Percentiles rank a stretch among this genome's conserved stretches.
Conservation (phyloP, 805 yeast species). For the Saturnispora dispora region DNA sequence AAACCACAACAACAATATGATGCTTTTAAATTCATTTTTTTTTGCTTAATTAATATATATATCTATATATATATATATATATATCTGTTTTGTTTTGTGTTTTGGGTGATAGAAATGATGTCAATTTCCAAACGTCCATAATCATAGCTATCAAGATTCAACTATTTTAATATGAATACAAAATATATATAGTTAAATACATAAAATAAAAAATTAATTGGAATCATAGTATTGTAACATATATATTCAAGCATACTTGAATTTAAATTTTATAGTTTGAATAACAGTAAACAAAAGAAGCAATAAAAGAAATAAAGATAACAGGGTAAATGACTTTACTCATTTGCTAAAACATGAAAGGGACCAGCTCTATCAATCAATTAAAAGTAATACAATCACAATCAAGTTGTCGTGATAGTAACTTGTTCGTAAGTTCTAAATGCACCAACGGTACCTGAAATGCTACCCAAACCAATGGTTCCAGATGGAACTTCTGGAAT, state of each 20-base stretch:
- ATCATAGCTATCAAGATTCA: constrained; percentile 4
- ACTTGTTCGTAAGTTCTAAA: constrained; percentile 34
- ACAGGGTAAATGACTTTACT: background rate
- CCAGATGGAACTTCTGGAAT: constrained; percentile 49
- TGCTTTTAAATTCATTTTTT: background rate
- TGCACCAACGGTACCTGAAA: constrained; percentile 59
- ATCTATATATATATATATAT: background rate
- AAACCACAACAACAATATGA: background rate
- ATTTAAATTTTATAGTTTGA: background rate
- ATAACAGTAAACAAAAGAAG: background rate
- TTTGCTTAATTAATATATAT: constrained; percentile 1
- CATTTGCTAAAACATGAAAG: background rate
- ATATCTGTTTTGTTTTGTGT: background rate
- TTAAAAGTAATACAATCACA: background rate
- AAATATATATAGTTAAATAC: background rate
- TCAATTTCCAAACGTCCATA: background rate
- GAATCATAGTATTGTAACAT: background rate
- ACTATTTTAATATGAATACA: background rate
- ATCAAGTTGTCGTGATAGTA: constrained; percentile 27
- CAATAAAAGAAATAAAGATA: background rate
- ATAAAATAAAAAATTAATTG: background rate
- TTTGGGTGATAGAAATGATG: background rate
- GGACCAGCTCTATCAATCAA: background rate
- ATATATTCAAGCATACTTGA: background rate
- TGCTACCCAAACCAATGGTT: constrained; percentile 65